These are phyloP conservation scores for Schizosaccharomyces octosporus DNA, from an alignment of 805 yeast species.

Conservation along the genomic window DNA sequence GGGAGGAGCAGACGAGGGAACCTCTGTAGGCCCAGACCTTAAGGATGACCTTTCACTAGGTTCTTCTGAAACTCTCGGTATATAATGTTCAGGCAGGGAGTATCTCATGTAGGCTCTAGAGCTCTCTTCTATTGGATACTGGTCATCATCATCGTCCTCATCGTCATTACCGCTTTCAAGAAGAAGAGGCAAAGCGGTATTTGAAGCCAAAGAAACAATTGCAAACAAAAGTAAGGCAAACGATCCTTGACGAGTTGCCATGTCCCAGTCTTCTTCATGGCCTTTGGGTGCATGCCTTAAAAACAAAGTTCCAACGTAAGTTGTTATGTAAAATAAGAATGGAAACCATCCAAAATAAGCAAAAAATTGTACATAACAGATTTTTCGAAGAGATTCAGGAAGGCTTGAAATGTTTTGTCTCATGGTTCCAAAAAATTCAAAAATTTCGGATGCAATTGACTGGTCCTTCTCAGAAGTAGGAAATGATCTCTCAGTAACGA, in stretches of 20 bases:
- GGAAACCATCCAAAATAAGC: conserved; percentile 53
- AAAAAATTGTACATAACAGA: conserved; percentile 33
- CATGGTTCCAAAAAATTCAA: conserved; percentile 5
- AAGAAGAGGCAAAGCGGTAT: conserved; percentile 22
- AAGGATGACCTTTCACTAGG: neutral
- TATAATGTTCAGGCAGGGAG: neutral
- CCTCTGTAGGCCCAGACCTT: neutral
- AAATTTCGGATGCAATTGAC: conserved; percentile 2
- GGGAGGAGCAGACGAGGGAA: too few relatives aligned
- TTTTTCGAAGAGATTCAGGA: conserved; percentile 26
- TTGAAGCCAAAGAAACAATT: conserved; percentile 22
- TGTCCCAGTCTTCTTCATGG: conserved; percentile 19
- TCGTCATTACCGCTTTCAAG: conserved; percentile 13
- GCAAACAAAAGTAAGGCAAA: conserved; percentile 27
- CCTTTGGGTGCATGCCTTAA: conserved; percentile 11
- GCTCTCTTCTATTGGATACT: too few relatives aligned
- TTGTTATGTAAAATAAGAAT: conserved; percentile 37
- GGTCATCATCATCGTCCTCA: conserved; percentile 1
- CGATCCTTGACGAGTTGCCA: conserved; percentile 28
- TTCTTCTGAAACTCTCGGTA: neutral
- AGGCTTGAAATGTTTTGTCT: conserved; percentile 10
- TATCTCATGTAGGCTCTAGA: neutral
- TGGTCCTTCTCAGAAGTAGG: conserved; percentile 19
- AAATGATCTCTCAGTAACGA: conserved; percentile 20
- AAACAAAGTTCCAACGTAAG: conserved; percentile 38